phyloP scores from a whole-genome alignment of 495 filamentous ascomycete genomes.

The Pseudomonodictys pantanalensis region DNA sequence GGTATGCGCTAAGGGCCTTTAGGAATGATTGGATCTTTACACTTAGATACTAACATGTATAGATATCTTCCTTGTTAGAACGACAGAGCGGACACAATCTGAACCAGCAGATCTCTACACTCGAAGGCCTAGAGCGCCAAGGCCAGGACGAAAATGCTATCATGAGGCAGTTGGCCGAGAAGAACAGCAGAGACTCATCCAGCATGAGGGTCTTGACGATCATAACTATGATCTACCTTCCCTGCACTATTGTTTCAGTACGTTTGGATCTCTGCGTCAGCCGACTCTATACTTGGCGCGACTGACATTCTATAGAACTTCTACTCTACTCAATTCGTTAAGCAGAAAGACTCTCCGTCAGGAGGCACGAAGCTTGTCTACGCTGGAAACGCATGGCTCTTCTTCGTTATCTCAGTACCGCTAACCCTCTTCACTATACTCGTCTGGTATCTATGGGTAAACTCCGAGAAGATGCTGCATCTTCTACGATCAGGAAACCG shows the following conservation, averaged over 20 bases:
- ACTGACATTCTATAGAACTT: constrained; percentile 8
- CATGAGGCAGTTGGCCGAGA: constrained; percentile 17
- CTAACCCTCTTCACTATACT: constrained; percentile 11
- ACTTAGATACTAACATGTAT: neutral
- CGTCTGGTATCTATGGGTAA: constrained; percentile 12
- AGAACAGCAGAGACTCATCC: constrained; percentile 19
- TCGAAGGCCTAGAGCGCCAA: constrained; percentile 7
- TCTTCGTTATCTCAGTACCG: constrained; percentile 14
- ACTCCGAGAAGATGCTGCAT: constrained; percentile 3
- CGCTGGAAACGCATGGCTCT: constrained; percentile 2
- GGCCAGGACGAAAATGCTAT: constrained; percentile 11
- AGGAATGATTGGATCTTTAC: neutral
- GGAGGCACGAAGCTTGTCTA: constrained; percentile 5
- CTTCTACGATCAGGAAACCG: neutral
- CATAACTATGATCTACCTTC: constrained; percentile 22
- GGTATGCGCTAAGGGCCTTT: neutral
- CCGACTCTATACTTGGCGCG: neutral
- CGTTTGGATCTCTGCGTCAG: neutral
- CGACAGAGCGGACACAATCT: constrained; percentile 11
- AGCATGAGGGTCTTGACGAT: constrained; percentile 15
- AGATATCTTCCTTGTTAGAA: constrained; percentile 18
- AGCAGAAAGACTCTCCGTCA: neutral
- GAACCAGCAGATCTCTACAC: constrained; percentile 14
- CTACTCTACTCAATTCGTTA: constrained; percentile 18
- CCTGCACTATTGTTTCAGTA: constrained; percentile 19